Evolutionary conservation across 2,329 filamentous ascomycete species (phyloP).

Genomic region (Byssoonygena ceratinophila): DNA sequence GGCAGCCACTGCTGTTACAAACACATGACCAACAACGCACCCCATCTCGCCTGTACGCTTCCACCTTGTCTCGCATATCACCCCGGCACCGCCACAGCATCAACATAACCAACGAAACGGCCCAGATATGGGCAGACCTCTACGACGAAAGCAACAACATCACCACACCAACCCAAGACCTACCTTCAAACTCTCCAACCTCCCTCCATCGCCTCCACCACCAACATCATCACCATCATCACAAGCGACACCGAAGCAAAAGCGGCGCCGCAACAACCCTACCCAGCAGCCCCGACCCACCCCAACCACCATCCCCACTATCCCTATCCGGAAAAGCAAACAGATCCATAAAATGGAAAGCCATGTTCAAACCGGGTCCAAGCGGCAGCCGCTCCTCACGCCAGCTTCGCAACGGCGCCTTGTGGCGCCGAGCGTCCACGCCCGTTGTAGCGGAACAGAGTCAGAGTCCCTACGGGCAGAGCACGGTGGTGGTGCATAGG

Average conservation of each 20-base stretch:
- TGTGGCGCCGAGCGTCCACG: conserved; percentile 9
- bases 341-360: conserved; percentile 1
- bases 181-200: conserved; percentile 10
- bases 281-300: neutral
- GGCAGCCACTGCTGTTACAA: conserved; percentile 33
- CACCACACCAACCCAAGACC: conserved; percentile 2
- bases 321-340: neutral
- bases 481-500: neutral
- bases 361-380: neutral
- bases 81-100: conserved; percentile 38
- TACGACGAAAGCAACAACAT: conserved; percentile 54
- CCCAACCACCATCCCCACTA: neutral
- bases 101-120: conserved; percentile 52
- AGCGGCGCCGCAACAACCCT: neutral
- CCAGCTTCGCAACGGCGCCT: neutral
- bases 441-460: conserved; percentile 2
- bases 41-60: conserved; percentile 26
- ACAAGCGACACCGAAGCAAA: conserved; percentile 15
- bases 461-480: neutral
- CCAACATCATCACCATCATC: too few species aligned
- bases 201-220: conserved; percentile 13
- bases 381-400: neutral
- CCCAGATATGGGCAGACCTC: conserved; percentile 80
- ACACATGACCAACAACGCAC: conserved; percentile 19
- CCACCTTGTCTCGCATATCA: conserved; percentile 26